Conservation (phyloP, 805 yeast genomes). For the Ogataea chonburiensis region DNA sequence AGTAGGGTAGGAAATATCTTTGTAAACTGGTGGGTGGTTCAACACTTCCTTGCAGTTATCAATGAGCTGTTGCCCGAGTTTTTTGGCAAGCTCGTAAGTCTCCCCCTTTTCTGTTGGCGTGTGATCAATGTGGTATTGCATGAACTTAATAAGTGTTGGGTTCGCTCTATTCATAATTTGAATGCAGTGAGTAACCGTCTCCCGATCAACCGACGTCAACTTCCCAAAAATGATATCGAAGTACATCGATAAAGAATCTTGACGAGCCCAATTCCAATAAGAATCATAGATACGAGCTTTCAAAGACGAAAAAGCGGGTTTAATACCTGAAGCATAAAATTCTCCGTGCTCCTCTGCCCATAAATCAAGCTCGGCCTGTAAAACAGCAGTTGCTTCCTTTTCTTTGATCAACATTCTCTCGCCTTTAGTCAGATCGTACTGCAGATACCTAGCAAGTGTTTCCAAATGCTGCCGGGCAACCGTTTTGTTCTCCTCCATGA, state of each 20-base stretch:
- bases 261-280: slow-evolving; percentile 99
- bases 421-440: slow-evolving; percentile 87
- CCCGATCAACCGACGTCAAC: slow-evolving; percentile 86
- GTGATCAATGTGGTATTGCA: slow-evolving; percentile 91
- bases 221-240: slow-evolving; percentile 95
- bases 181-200: slow-evolving; percentile 93
- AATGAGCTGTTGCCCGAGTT: slow-evolving; percentile 87
- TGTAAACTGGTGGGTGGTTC: slow-evolving; percentile 83
- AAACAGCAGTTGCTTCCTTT: slow-evolving; percentile 77
- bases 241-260: slow-evolving; percentile 90
- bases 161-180: slow-evolving; percentile 97
- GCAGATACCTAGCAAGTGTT: slow-evolving; percentile 91
- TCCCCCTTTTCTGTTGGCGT: slow-evolving; percentile 85
- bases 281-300: slow-evolving; percentile 97
- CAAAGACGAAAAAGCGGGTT: slow-evolving; percentile 84
- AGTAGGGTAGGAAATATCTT: slow-evolving; percentile 91
- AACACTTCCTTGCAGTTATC: slow-evolving; percentile 91
- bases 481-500: slow-evolving; percentile 66
- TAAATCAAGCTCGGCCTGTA: slow-evolving; percentile 89
- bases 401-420: slow-evolving; percentile 80
- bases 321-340: slow-evolving; percentile 85
- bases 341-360: slow-evolving; percentile 93
- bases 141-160: slow-evolving; percentile 88
- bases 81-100: slow-evolving; percentile 87
- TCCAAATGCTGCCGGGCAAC: slow-evolving; percentile 83